Evolutionary conservation across 2,329 filamentous ascomycete genomes (phyloP).

Genomic region (Alternaria longipes): DNA sequence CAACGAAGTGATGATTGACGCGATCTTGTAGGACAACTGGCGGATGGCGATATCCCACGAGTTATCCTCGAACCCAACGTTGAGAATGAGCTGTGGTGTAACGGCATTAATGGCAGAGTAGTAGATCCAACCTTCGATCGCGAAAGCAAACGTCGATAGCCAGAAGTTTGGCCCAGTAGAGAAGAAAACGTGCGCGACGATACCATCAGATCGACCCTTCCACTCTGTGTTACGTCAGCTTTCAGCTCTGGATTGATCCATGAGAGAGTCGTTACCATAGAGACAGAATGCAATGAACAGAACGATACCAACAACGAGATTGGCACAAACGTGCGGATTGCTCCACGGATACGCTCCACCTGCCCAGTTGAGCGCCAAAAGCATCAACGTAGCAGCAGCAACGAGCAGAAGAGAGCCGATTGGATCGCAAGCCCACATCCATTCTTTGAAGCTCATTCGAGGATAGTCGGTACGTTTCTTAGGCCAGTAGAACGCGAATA

Average conservation of each 20-base stretch:
- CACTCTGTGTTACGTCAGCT: constrained; percentile 55
- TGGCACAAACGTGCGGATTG: constrained; percentile 37
- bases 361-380: constrained; percentile 44
- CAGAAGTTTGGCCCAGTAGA: constrained; percentile 63
- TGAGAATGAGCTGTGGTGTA: constrained; percentile 44
- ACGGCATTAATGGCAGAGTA: constrained; percentile 48
- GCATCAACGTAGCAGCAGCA: constrained; percentile 36
- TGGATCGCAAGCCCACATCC: constrained; percentile 43
- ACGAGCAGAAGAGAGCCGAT: constrained; percentile 41
- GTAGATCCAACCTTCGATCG: constrained; percentile 68
- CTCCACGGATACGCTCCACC: constrained; percentile 39
- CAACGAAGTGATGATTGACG: constrained; percentile 32
- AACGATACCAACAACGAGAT: constrained; percentile 33
- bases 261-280: constrained; percentile 29
- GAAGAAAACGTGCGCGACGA: constrained; percentile 67
- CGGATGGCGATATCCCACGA: constrained; percentile 43
- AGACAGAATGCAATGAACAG: constrained; percentile 39
- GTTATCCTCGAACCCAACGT: constrained; percentile 43
- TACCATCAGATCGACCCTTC: constrained; percentile 64
- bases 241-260: fast-evolving
- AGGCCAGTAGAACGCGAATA: constrained; percentile 54
- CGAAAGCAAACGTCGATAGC: constrained; percentile 64
- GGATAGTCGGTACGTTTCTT: constrained; percentile 41
- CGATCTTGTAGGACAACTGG: constrained; percentile 40
- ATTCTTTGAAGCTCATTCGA: constrained; percentile 36